Evolutionary conservation across 331 rosid species (phyloP).

Genomic region (Rosa hybrid): DNA sequence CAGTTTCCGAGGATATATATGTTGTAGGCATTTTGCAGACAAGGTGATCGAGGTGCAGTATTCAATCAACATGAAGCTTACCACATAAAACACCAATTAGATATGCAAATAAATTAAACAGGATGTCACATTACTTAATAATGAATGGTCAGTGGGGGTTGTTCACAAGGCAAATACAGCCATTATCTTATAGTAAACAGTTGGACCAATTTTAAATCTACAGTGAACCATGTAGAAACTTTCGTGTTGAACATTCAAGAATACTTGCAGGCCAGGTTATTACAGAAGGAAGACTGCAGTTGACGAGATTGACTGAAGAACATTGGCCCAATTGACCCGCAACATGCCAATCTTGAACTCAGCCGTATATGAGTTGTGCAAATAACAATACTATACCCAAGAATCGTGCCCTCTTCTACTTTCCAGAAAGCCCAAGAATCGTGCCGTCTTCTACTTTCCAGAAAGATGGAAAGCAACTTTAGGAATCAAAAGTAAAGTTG

Average conservation of each 20-base stretch:
- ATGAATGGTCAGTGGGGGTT: not conserved
- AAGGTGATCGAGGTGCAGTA: not conserved
- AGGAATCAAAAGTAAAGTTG: not conserved
- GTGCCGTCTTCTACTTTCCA: not conserved
- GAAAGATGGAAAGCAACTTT: not conserved
- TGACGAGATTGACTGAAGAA: not conserved
- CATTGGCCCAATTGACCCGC: not conserved
- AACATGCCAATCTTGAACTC: not conserved
- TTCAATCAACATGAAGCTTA: slow-evolving; percentile 12
- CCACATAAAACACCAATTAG: not conserved
- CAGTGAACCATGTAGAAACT: not conserved
- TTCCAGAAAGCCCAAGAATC: not conserved
- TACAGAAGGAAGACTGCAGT: not conserved
- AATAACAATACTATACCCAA: not conserved
- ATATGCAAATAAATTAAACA: not conserved
- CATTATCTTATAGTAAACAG: not conserved
- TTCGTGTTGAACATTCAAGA: not conserved
- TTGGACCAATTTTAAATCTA: too few species aligned
- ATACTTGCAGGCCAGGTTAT: not conserved
- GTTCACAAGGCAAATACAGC: not conserved
- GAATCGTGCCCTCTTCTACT: not conserved
- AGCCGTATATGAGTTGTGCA: not conserved
- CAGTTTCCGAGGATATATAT: not conserved
- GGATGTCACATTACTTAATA: not conserved
- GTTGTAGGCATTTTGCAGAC: not conserved